Evolutionary conservation across 1,284 basidiomycete species (phyloP).

Genomic region (Heliocybe sulcata): DNA sequence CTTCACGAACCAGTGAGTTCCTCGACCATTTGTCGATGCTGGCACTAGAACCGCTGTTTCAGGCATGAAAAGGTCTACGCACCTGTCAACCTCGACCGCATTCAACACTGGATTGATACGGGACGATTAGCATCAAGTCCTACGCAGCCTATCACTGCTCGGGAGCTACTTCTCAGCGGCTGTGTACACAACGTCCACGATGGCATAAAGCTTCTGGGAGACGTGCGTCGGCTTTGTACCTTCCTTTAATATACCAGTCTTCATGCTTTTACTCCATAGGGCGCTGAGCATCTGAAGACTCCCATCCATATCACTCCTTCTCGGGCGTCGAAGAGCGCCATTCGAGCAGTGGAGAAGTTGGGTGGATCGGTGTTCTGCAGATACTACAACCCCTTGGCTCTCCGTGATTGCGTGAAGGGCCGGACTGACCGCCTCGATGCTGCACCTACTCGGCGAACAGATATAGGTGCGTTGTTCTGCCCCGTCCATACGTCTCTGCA

Average conservation of each 20-base stretch:
- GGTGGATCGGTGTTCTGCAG: slow-evolving; percentile 88
- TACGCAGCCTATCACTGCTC: slow-evolving; percentile 82
- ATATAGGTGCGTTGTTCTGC: slow-evolving; percentile 62
- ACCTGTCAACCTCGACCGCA: slow-evolving; percentile 80
- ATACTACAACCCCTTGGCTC: slow-evolving; percentile 85
- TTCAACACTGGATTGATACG: slow-evolving; percentile 89
- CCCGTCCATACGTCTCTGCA: slow-evolving; percentile 1
- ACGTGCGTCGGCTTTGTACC: slow-evolving; percentile 40
- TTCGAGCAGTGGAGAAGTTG: slow-evolving; percentile 73
- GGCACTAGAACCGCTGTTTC: slow-evolving; percentile 2
- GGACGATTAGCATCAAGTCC: slow-evolving; percentile 78
- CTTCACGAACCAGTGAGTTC: slow-evolving; percentile 83
- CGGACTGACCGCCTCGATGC: slow-evolving; percentile 64
- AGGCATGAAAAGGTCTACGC: slow-evolving; percentile 74
- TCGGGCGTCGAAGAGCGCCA: slow-evolving; percentile 82
- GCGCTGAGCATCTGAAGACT: slow-evolving; percentile 59
- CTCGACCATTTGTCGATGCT: slow-evolving; percentile 4
- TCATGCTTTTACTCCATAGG: slow-evolving; percentile 30
- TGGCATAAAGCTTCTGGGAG: slow-evolving; percentile 88
- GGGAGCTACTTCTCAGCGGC: slow-evolving; percentile 77
- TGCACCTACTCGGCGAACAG: slow-evolving; percentile 75
- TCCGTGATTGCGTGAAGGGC: slow-evolving; percentile 77
- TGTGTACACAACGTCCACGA: slow-evolving; percentile 86
- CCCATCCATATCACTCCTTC: slow-evolving; percentile 82
- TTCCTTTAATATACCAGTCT: slow-evolving; percentile 3